Evolutionary conservation across 257 asterid genomes (phyloP).

Genomic region (Craterostigma plantagineum): DNA sequence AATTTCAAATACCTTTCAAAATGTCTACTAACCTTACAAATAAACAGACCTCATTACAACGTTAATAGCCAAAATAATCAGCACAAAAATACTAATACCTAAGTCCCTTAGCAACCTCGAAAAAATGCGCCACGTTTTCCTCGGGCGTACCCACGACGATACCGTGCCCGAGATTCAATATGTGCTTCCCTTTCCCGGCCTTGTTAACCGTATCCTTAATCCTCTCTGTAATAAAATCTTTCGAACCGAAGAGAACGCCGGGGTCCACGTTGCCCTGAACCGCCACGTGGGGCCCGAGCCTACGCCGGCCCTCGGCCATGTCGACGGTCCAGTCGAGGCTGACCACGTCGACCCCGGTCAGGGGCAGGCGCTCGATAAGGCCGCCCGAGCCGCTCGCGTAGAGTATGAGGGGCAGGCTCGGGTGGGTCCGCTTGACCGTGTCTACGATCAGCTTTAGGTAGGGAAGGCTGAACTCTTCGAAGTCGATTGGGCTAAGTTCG

Average conservation of each 20-base stretch:
- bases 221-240: slow-evolving; percentile 72
- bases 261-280: slow-evolving; percentile 95
- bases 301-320: slow-evolving; percentile 88
- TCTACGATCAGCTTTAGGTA: slow-evolving; percentile 70
- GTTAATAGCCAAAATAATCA: background rate
- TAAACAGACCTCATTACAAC: no score
- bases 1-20: no score
- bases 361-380: slow-evolving; percentile 82
- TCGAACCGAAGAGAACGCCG: slow-evolving; percentile 92
- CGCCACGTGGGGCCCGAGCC: slow-evolving; percentile 67
- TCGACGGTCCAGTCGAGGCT: slow-evolving; percentile 99
- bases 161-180: slow-evolving; percentile 94
- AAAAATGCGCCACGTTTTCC: slow-evolving; percentile 94
- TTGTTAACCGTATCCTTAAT: slow-evolving; percentile 74
- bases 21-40: no score
- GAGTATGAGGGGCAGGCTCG: slow-evolving; percentile 58
- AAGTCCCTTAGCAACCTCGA: slow-evolving; percentile 88
- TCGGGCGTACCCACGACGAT: slow-evolving; percentile 94
- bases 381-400: slow-evolving; percentile 99
- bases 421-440: slow-evolving; percentile 65
- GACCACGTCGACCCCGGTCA: slow-evolving; percentile 82
- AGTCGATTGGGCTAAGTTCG: slow-evolving; percentile 86
- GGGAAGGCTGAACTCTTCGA: slow-evolving; percentile 92
- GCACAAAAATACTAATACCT: slow-evolving; percentile 25
- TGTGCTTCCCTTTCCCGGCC: slow-evolving; percentile 89